Conservation (phyloP, 805 yeast genomes). For the Naumovozyma baii region DNA sequence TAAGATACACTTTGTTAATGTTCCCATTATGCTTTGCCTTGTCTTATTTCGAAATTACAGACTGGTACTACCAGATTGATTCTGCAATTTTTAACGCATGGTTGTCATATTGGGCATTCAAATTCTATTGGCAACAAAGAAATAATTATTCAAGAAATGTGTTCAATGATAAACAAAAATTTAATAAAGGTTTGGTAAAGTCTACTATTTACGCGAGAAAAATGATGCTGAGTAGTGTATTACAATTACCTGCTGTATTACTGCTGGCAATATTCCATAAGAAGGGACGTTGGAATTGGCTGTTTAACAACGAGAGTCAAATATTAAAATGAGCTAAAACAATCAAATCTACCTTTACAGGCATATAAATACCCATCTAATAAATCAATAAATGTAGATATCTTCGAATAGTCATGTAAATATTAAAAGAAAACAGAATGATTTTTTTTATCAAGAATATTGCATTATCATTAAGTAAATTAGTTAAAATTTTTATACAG, state of each 20-base stretch:
- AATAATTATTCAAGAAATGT: slow-evolving; percentile 39
- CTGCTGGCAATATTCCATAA: slow-evolving; percentile 91
- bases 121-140: slow-evolving; percentile 80
- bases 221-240: slow-evolving; percentile 87
- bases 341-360: too few relatives aligned
- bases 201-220: slow-evolving; percentile 71
- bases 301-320: slow-evolving; percentile 29
- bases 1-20: slow-evolving; percentile 85
- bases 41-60: slow-evolving; percentile 71
- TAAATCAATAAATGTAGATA: too few relatives aligned
- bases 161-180: slow-evolving; percentile 24
- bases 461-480: background rate
- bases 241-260: slow-evolving; percentile 85
- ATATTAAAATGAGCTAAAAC: background rate
- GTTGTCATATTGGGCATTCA: slow-evolving; percentile 69
- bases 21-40: slow-evolving; percentile 86
- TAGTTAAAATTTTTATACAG: background rate
- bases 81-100: slow-evolving; percentile 76
- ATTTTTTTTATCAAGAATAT: too few relatives aligned
- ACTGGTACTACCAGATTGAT: slow-evolving; percentile 70
- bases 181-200: slow-evolving; percentile 45
- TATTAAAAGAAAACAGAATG: too few relatives aligned
- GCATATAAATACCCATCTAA: too few relatives aligned
- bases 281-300: slow-evolving; percentile 87
- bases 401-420: background rate